Evolutionary conservation across 495 filamentous ascomycete species (phyloP), one percentile per base, ranked within the genome.

Genomic region (Hypoxylon trugodes): DNA sequence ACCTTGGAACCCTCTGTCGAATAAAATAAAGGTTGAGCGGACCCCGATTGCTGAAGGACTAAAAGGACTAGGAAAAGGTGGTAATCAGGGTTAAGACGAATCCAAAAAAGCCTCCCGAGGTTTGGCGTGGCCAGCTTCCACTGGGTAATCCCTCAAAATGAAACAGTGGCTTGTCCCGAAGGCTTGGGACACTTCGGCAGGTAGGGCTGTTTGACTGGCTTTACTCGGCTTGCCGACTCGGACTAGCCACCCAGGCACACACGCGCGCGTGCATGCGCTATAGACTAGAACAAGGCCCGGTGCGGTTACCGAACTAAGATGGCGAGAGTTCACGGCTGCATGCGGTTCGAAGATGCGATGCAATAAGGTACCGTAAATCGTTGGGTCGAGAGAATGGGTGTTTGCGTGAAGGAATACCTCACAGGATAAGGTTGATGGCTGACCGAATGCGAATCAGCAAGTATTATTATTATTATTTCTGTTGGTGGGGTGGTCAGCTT

Each of bases 161-260:
- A 47, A 51, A 59, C 59, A 36, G 64, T 67, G 64, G 64, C 64
- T 67, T 67, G 64, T 67, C 64, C 64, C 64, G 58, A 48, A 30
- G 47, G 53, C 51, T 38, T 67, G 64, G 64, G 19, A 62, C 64
- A n/a, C 64, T 45, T 61, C 58, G 58, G n/a, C n/a, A n/a, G 64
- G 64, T 62, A 54, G 53, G 35, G 52, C 33, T 62, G 58, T 54
- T 64, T 30, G 47, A 46, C 30, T 59, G 37, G 58, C 47, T 54
- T n/a, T 52, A 21, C 48, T 62, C 64, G 64, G 64, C 64, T 67
- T 62, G 64, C 64, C 64, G 64, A 58, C 64, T 67, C 64, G 64
- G 64, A 46, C 47, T 62, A 53, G 42, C 42, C 62, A n/a, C n/a
- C n/a, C n/a, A n/a, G n/a, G n/a, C n/a, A n/a, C n/a, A n/a, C n/a